Percentiles rank a stretch among this genome's conserved stretches.
Evolutionary conservation across 129 eudicot species (phyloP).

Genomic region (Silybum marianum): DNA sequence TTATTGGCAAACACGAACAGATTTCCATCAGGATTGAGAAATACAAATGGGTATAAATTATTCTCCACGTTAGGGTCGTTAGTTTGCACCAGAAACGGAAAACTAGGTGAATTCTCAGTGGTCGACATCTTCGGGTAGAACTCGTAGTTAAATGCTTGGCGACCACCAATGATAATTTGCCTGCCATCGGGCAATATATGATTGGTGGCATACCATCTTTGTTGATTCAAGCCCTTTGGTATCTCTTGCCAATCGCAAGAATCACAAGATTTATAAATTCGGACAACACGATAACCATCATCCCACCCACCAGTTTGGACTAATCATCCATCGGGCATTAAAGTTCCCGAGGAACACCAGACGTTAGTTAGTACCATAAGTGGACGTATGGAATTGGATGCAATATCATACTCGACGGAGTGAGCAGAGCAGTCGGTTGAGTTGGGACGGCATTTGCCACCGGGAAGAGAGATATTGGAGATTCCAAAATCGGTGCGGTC

Average conservation of each 20-base stretch:
- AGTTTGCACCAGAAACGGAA: constrained; percentile 58
- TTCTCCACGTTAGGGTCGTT: constrained; percentile 62
- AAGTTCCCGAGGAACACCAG: constrained; percentile 87
- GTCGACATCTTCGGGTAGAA: constrained; percentile 57
- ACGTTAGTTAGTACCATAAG: constrained; percentile 65
- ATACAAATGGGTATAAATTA: constrained; percentile 81
- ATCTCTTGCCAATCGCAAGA: constrained; percentile 72
- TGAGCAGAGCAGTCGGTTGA: constrained; percentile 78
- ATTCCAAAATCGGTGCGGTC: constrained; percentile 75
- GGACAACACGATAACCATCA: constrained; percentile 59
- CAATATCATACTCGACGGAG: constrained; percentile 64
- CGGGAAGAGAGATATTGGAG: constrained; percentile 69
- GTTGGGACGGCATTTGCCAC: constrained; percentile 54
- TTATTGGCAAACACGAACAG: constrained; percentile 79
- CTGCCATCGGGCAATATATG: constrained; percentile 73
- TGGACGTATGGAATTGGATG: constrained; percentile 54
- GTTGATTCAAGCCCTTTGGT: constrained; percentile 21
- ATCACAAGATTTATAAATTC: constrained; percentile 43
- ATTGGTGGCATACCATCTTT: constrained; percentile 77
- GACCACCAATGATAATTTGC: constrained; percentile 74
- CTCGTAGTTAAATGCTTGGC: constrained; percentile 59
- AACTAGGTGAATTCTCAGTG: constrained; percentile 13
- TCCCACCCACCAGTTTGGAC: constrained; percentile 77
- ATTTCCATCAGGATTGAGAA: constrained; percentile 66
- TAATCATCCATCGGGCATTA: constrained; percentile 52